Evolutionary conservation across 805 yeast genomes (phyloP), one percentile per base, ranked within the genome.

Genomic region (Yamadazyma phyllophila): DNA sequence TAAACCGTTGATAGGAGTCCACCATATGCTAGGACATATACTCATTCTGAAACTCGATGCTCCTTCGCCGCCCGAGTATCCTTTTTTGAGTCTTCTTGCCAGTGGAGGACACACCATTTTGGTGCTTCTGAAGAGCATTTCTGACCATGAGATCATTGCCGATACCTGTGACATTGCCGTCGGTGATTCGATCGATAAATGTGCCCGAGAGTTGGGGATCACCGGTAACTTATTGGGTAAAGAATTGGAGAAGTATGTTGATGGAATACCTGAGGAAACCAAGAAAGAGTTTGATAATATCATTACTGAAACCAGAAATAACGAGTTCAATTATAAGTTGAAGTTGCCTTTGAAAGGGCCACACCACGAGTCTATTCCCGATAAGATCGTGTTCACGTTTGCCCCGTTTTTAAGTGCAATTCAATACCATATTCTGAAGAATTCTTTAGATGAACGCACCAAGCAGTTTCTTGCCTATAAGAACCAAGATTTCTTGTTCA

Each of bases 61-160:
- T 2, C 12, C n/a, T 10, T 9, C 31, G 10, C 65, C 41, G 0
- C 87, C 88, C 0, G 43, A 59, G 13, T 85, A 70, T 53, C 95
- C 95, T 2, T 88, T 86, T 52, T 54, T 88, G 12, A 86, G 91
- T 55, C 67, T 94, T 20, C 66, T 94, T 26, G 91, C 83, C 13
- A 85, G 95, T 56, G 99, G 99, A 0, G 99, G 99, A 0, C 99
- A 94, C 59, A 91, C 98, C 0, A 82, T 89, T 82, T 67, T 91
- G 20, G 96, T 92, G 1, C 69, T 80, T 7, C 83, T 91, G 45
- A 66, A 63, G 26, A 67, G 83, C 13, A 54, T 89, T 1, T 49
- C 71, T 0, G 75, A 84, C 2, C 99, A 94, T 66, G 82, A 81
- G 47, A 77, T 92, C 1, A 61, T 89, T 3, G 80, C 84, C 15